Percentiles rank a stretch among this genome's conserved stretches.
Conservation (phyloP, 2,329 filamentous ascomycete genomes). For the Xylariales sp. region DNA sequence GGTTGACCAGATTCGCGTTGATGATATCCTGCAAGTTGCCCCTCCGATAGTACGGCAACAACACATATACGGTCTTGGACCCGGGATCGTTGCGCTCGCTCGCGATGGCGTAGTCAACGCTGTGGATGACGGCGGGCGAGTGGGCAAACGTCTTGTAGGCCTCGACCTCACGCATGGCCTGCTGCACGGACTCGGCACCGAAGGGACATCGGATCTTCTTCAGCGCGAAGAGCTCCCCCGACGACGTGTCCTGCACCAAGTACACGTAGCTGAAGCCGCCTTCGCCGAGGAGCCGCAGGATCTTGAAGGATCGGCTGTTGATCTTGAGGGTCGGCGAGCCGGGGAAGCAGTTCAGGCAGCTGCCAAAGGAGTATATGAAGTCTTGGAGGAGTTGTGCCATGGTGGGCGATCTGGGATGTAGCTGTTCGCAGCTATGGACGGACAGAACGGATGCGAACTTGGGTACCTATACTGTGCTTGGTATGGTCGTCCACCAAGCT, state of each 20-base stretch:
- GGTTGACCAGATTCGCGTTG: conserved; percentile 97
- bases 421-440: no score
- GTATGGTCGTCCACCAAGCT: no score
- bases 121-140: conserved; percentile 66
- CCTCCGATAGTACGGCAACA: conserved; percentile 90
- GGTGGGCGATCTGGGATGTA: conserved; percentile 21
- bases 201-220: conserved; percentile 99
- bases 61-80: conserved; percentile 92
- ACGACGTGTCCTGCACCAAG: conserved; percentile 86
- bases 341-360: conserved; percentile 95
- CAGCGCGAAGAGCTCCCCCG: conserved; percentile 81
- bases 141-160: conserved; percentile 87
- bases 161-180: conserved; percentile 94
- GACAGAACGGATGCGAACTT: no score
- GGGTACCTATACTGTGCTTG: no score
- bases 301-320: conserved; percentile 93
- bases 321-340: conserved; percentile 91
- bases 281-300: conserved; percentile 89
- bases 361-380: conserved; percentile 84
- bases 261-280: conserved; percentile 99
- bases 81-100: conserved; percentile 53
- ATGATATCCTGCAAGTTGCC: conserved; percentile 98
- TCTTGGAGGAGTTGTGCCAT: conserved; percentile 88
- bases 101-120: conserved; percentile 48
- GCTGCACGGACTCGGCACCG: conserved; percentile 89